These are phyloP conservation scores for Tuber umbilicatum DNA, from an alignment of 495 filamentous ascomycete genomes.

Conservation along the genomic window DNA sequence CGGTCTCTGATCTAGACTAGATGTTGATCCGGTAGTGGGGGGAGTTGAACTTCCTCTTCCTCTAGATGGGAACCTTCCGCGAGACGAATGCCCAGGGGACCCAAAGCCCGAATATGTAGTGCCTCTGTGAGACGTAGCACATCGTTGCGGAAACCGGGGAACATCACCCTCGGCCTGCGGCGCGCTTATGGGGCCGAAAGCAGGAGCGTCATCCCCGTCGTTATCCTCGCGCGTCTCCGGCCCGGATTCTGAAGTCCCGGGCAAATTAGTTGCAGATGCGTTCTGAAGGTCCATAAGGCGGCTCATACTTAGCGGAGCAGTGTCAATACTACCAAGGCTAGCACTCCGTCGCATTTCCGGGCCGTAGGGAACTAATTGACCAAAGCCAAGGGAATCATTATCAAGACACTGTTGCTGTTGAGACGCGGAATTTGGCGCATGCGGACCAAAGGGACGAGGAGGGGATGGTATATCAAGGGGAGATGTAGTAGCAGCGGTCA, in stretches of 20 bases:
- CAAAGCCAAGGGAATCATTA: constrained; percentile 27
- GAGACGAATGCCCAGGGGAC: constrained; percentile 20
- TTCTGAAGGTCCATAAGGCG: constrained; percentile 35
- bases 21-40: constrained; percentile 14
- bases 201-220: constrained; percentile 28
- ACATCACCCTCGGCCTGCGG: constrained; percentile 22
- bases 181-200: constrained; percentile 22
- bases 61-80: constrained; percentile 7
- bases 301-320: constrained; percentile 34
- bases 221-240: constrained; percentile 14
- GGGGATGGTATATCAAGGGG: constrained; percentile 50
- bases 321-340: constrained; percentile 32
- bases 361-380: constrained; percentile 15
- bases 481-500: constrained; percentile 42
- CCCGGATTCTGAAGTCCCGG: constrained; percentile 29
- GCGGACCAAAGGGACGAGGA: constrained; percentile 40
- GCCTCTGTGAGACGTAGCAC: constrained; percentile 6
- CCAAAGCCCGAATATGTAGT: constrained; percentile 13
- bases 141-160: constrained; percentile 17
- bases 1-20: constrained; percentile 9
- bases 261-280: constrained; percentile 35
- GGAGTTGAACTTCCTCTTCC: constrained; percentile 16
- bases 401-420: constrained; percentile 24
- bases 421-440: constrained; percentile 39
- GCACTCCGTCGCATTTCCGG: constrained; percentile 22